Evolutionary conservation across 768 basidiomycete genomes (phyloP).

Genomic region (Russula dissimulans): DNA sequence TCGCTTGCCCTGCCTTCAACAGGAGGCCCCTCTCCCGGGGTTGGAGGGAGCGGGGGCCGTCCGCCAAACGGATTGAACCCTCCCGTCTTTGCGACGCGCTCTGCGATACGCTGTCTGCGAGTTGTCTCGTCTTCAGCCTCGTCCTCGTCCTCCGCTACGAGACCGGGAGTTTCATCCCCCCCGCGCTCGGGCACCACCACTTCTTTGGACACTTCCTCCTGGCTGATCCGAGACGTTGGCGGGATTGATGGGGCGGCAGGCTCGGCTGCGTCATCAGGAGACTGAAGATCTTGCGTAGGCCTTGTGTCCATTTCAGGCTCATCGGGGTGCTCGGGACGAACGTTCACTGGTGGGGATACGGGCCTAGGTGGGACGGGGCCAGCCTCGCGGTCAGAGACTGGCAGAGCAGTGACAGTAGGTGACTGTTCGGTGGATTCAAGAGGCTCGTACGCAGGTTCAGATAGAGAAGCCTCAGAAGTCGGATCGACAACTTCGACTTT

Average conservation of each 20-base stretch:
- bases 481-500: not conserved
- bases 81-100: conserved; percentile 52
- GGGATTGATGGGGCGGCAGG: not conserved
- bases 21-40: conserved; percentile 6
- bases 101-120: conserved; percentile 49
- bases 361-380: not conserved
- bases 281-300: not conserved
- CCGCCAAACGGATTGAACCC: conserved; percentile 45
- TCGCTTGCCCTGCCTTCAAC: not conserved
- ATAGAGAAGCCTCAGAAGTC: not conserved
- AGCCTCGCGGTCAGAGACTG: not conserved
- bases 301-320: not conserved
- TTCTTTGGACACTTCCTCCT: not conserved
- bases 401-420: not conserved
- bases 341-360: not conserved
- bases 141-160: conserved; percentile 29
- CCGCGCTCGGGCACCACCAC: not conserved
- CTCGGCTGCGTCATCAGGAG: not conserved
- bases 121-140: conserved; percentile 48
- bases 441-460: not conserved
- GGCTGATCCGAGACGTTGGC: not conserved
- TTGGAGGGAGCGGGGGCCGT: conserved; percentile 23
- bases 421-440: not conserved
- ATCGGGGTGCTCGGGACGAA: conserved; percentile 4
- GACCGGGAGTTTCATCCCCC: conserved; percentile 1